Percentiles rank a stretch among this genome's conserved stretches.
phyloP scores from a whole-genome alignment of 208 protist species.

The Acanthamoeba royreba region DNA sequence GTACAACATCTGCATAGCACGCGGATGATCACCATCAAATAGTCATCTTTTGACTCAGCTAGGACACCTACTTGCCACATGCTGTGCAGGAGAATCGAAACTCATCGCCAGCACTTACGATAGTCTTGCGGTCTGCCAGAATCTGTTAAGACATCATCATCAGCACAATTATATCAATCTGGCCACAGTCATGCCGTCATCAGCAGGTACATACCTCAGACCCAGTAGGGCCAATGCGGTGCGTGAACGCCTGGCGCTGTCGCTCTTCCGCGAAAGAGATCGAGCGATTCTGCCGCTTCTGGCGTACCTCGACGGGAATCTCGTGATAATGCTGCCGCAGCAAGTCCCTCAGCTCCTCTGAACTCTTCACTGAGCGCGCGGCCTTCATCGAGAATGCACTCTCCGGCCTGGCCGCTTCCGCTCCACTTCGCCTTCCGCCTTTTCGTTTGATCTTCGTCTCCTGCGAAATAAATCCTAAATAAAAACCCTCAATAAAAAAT shows the following conservation, averaged over 20 bases:
- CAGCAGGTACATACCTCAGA: not conserved
- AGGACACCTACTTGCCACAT: not conserved
- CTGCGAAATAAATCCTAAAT: too few relatives aligned
- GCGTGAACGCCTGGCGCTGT: not conserved
- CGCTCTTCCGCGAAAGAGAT: not conserved
- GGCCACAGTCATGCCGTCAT: not conserved
- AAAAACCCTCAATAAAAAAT: too few relatives aligned
- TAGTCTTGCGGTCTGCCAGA: not conserved
- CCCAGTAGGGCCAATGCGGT: not conserved
- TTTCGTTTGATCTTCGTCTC: too few relatives aligned
- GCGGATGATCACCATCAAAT: not conserved
- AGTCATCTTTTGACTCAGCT: not conserved
- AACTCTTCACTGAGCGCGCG: not conserved
- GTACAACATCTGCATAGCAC: not conserved
- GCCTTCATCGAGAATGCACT: not conserved
- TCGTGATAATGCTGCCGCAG: not conserved
- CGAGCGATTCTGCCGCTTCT: not conserved
- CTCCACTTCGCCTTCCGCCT: too few relatives aligned
- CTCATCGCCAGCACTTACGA: not conserved
- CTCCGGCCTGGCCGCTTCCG: too few relatives aligned
- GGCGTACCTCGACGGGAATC: not conserved
- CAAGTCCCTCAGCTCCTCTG: not conserved
- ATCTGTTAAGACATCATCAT: not conserved
- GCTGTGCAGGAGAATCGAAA: not conserved
- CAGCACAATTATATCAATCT: too few relatives aligned